These are phyloP conservation scores for Penicillium coffeae DNA, from an alignment of 495 filamentous ascomycete species.

Conservation along the genomic window DNA sequence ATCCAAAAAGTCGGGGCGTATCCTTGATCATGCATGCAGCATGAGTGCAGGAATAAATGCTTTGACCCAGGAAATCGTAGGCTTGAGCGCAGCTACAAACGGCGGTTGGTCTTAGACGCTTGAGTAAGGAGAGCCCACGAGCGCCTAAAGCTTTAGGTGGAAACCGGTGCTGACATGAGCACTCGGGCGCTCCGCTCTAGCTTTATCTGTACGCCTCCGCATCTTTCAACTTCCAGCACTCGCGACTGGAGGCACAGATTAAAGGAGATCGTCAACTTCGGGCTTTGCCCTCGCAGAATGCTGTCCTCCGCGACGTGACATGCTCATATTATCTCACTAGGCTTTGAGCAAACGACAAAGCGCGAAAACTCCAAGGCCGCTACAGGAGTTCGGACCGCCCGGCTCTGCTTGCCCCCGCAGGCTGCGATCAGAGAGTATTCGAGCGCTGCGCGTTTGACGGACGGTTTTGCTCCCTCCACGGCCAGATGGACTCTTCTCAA, in stretches of 20 bases:
- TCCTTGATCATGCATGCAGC: neutral
- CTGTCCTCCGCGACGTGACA: slow-evolving; percentile 14
- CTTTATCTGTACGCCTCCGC: slow-evolving; percentile 14
- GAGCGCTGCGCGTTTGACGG: neutral
- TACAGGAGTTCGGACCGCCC: slow-evolving; percentile 8
- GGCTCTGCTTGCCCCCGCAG: slow-evolving; percentile 5
- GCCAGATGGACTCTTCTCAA: slow-evolving; percentile 19
- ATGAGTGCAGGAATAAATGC: neutral
- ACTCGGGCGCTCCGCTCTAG: slow-evolving; percentile 20
- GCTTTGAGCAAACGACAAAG: slow-evolving; percentile 7
- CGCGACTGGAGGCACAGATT: slow-evolving; percentile 5
- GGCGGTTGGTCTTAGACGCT: neutral
- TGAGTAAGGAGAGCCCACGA: slow-evolving; percentile 7
- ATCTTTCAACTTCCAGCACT: slow-evolving; percentile 5
- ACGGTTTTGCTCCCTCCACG: slow-evolving; percentile 1
- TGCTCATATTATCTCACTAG: slow-evolving; percentile 8
- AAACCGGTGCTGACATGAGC: slow-evolving; percentile 23
- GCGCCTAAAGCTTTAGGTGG: neutral
- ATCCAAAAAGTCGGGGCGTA: neutral
- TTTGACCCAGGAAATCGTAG: slow-evolving; percentile 4
- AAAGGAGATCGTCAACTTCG: neutral
- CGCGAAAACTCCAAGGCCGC: slow-evolving; percentile 11
- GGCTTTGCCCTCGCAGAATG: slow-evolving; percentile 8
- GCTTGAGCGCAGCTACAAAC: neutral
- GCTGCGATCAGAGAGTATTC: slow-evolving; percentile 1